Base-by-base conservation (phyloP, 1,139 yeast genomes). In the Geotrichum siamense region DNA sequence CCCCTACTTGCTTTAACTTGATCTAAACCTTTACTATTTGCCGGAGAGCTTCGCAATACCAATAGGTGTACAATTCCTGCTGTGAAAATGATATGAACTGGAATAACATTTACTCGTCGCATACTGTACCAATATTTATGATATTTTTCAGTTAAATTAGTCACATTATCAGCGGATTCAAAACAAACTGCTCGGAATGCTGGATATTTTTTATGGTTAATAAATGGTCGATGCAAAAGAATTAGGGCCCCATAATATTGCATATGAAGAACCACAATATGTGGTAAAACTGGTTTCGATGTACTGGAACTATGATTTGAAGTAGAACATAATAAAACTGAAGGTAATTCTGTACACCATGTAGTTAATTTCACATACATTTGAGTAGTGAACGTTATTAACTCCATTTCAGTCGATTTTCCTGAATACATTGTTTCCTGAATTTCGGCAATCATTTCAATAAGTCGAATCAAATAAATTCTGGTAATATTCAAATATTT, bases 1-100 rank as follows among this genome's bases (percentile, higher is more conserved):
- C 46, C 46, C 8, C 41, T 39, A 5, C 38, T 32, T 8, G 50
- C 46, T 13, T 39, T 37, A 1, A 21, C 34, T 30, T 44, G 41
- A 33, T 38, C 38, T 22, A 31, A 9, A 5, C 46, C 48, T 12
- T 8, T 5, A 17, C 35, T 16, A 10, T 28, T 15, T 10, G n/a
- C 5, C 17, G n/a, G 8, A 6, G 35, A 15, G 30, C 36, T 41
- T 44, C 51, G 44, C 10, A 39, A 39, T 15, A 41, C 43, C 25
- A 46, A 28, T 1, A 49, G 39, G 34, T 48, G 51, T 5, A 49
- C 41, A 1, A 56, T 52, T 9, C 58, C 55, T 5, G 58, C 58
- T 10, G 58, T 53, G 40, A 55, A 55, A 4, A 51, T 47, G 21
- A 54, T 52, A 30, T 55, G 54, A 12, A 55, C 55, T 3, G 55